These are phyloP conservation scores for Plasmopara muralis DNA, from an alignment of 352 stramenopile genomes.

Conservation along the genomic window DNA sequence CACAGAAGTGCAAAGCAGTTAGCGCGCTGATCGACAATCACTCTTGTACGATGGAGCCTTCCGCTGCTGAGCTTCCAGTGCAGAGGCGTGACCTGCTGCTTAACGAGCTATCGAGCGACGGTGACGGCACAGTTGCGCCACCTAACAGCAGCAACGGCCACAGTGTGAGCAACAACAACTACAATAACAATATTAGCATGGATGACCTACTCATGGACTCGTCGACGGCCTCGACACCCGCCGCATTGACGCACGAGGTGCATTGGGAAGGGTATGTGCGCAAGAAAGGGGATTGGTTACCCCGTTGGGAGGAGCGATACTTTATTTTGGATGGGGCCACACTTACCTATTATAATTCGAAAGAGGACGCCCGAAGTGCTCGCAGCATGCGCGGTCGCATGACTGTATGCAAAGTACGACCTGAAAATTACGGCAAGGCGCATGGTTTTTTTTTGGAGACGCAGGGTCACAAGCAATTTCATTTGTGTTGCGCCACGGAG, in stretches of 20 bases:
- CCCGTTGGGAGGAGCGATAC: slow-evolving; percentile 86
- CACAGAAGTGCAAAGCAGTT: slow-evolving; percentile 10
- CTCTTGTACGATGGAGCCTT: slow-evolving; percentile 16
- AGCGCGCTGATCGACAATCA: slow-evolving; percentile 13
- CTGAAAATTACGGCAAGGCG: slow-evolving; percentile 84
- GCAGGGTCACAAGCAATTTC: slow-evolving; percentile 84
- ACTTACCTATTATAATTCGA: slow-evolving; percentile 85
- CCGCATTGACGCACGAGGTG: slow-evolving; percentile 57
- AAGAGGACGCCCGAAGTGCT: slow-evolving; percentile 76
- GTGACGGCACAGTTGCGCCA: not conserved
- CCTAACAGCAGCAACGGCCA: slow-evolving; percentile 4
- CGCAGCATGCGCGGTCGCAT: slow-evolving; percentile 77
- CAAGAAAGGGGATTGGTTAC: slow-evolving; percentile 86
- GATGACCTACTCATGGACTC: slow-evolving; percentile 39
- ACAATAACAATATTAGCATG: slow-evolving; percentile 6
- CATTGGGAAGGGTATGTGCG: slow-evolving; percentile 86
- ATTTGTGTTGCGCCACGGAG: slow-evolving; percentile 80
- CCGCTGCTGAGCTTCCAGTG: slow-evolving; percentile 11
- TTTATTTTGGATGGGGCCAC: slow-evolving; percentile 78
- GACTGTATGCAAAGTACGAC: slow-evolving; percentile 71
- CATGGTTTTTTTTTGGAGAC: slow-evolving; percentile 85
- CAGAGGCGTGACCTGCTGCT: slow-evolving; percentile 44
- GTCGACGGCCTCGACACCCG: slow-evolving; percentile 27
- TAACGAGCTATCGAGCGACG: slow-evolving; percentile 23
- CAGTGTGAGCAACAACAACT: slow-evolving; percentile 3